Evolutionary conservation across 345 rosid genomes (phyloP), one percentile per base, ranked within the genome.

Genomic region (Draba incana): DNA sequence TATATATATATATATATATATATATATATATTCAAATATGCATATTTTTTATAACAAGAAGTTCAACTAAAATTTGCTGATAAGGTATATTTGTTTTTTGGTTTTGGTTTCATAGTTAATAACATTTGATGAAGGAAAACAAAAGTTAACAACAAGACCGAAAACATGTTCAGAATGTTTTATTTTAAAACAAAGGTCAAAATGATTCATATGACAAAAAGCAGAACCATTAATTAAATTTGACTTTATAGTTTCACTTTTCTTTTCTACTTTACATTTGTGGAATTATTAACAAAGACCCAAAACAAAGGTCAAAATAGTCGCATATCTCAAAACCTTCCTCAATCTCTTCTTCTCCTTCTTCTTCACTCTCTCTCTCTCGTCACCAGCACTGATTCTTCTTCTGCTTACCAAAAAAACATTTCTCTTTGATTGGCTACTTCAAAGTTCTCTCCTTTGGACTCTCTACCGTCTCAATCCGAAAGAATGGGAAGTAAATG

Each of bases 401-500:
- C 59, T 45, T n/a, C 42, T 49, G 7, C 62, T 68, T 48, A 56
- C 4, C 72, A 47, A 0, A 0, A 56, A 15, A 53, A 46, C 49
- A 10, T n/a, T 13, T 63, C 54, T 67, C 57, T 71, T 16, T 57
- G 14, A 65, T 27, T 62, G 59, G 0, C 31, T 12, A 54, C 79
- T 43, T 50, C 7, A n/a, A 45, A 7, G 13, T 37, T 63, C 62
- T 42, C 65, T 39, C 45, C 59, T 67, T 55, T 38, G 11, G 63
- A 27, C 30, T 56, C 63, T 15, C 12, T 35, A 50, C 55, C 8
- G 8, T 35, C 43, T 62, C 25, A 39, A 48, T 64, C 56, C 20
- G n/a, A 33, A 35, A 62, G 48, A 75, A 92, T 89, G 98, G 85
- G 80, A 54, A 86, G 80, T 77, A 92, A 84, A 69, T 92, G 98